These are phyloP conservation scores for Amesomyces nigricolor DNA, from an alignment of 2,329 filamentous ascomycete genomes.

Conservation along the genomic window DNA sequence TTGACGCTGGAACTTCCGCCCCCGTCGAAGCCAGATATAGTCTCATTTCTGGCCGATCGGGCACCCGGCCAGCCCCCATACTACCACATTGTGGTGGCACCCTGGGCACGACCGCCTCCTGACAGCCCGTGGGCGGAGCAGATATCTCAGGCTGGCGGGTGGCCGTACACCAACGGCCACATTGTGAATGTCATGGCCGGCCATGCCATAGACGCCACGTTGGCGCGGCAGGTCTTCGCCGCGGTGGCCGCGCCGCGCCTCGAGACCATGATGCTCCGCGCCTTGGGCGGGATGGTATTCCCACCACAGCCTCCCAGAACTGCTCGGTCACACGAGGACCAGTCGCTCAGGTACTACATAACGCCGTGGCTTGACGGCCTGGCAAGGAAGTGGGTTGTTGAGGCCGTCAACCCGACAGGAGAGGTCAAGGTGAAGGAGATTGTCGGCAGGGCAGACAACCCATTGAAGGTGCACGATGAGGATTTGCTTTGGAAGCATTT, in stretches of 20 bases:
- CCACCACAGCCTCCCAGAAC: too few species aligned
- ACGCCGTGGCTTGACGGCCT: neutral
- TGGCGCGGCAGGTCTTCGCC: neutral
- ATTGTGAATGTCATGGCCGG: neutral
- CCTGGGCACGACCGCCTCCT: neutral
- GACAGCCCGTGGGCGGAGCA: neutral
- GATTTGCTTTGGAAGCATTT: neutral
- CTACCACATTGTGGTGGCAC: neutral
- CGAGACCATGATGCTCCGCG: constrained; percentile 1
- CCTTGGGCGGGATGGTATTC: too few species aligned
- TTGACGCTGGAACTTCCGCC: neutral
- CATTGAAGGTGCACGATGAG: neutral
- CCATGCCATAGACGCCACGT: neutral
- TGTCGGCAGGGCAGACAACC: neutral
- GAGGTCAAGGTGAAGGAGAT: neutral
- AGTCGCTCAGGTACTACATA: too few species aligned
- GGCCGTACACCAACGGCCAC: neutral
- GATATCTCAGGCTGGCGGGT: neutral
- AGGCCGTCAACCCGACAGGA: neutral
- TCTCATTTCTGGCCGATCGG: too few species aligned
- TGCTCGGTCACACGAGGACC: too few species aligned
- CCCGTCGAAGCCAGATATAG: too few species aligned
- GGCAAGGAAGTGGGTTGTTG: neutral
- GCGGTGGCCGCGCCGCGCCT: neutral
- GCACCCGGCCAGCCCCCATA: neutral